Conservation (phyloP, 1,284 basidiomycete genomes). For the Paramarasmius palmivorus region DNA sequence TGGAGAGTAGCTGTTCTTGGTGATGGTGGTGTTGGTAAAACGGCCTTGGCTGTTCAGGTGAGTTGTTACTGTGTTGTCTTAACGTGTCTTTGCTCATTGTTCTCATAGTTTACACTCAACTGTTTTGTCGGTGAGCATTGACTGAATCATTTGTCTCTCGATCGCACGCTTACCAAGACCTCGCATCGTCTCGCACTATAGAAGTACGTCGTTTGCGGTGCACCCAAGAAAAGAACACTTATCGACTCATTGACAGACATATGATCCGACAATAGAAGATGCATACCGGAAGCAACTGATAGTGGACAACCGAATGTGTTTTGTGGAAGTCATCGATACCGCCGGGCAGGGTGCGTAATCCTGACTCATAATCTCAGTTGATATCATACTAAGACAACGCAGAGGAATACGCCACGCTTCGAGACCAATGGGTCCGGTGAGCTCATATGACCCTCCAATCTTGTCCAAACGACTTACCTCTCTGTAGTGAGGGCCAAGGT, state of each 20-base stretch:
- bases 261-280: constrained; percentile 94
- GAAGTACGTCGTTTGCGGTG: constrained; percentile 42
- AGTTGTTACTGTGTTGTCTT: constrained; percentile 26
- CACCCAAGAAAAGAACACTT: constrained; percentile 15
- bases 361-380: constrained; percentile 9
- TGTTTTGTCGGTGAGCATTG: constrained; percentile 82
- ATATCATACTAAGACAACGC: constrained; percentile 18
- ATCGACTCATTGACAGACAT: constrained; percentile 53
- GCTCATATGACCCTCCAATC: constrained; percentile 29
- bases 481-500: constrained; percentile 90
- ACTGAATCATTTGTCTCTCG: neutral
- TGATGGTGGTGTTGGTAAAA: constrained; percentile 98
- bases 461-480: constrained; percentile 13
- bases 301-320: constrained; percentile 89
- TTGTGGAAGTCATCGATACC: constrained; percentile 92
- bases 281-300: constrained; percentile 91
- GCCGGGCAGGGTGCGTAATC: constrained; percentile 82
- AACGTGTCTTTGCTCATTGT: constrained; percentile 17
- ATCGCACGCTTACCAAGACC: neutral
- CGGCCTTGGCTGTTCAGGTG: constrained; percentile 93
- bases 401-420: constrained; percentile 97
- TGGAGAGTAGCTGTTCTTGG: constrained; percentile 95
- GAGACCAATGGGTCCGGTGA: constrained; percentile 98
- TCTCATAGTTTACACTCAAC: constrained; percentile 81
- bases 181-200: constrained; percentile 25